Percentiles rank a stretch among this genome's conserved stretches.
phyloP scores from a whole-genome alignment of 225 moss, liverwort and hornwort genomes.

The Lunularia cruciata region DNA sequence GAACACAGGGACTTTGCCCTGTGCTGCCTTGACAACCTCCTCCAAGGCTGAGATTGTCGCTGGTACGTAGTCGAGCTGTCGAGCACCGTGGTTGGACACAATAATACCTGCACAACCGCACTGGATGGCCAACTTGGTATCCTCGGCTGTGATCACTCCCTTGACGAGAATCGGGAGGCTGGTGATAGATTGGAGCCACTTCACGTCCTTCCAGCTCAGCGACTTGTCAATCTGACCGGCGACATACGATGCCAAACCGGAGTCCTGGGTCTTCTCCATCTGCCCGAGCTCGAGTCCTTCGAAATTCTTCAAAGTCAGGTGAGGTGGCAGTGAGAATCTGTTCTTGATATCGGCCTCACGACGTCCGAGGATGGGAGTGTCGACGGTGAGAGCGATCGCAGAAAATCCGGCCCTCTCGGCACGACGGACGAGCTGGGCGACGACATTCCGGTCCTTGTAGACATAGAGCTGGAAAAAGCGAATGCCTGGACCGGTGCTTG shows the following conservation, averaged over 20 bases:
- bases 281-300: slow-evolving; percentile 62
- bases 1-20: slow-evolving; percentile 76
- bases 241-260: slow-evolving; percentile 69
- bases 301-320: slow-evolving; percentile 68
- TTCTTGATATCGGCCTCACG: slow-evolving; percentile 91
- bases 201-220: slow-evolving; percentile 94
- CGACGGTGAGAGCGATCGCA: slow-evolving; percentile 87
- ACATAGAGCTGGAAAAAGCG: slow-evolving; percentile 96
- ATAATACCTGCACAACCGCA: slow-evolving; percentile 68
- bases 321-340: slow-evolving; percentile 61
- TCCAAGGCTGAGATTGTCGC: slow-evolving; percentile 88
- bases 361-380: slow-evolving; percentile 81
- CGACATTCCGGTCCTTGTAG: slow-evolving; percentile 64
- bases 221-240: slow-evolving; percentile 73
- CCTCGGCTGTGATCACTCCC: slow-evolving; percentile 91
- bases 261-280: slow-evolving; percentile 64
- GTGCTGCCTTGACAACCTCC: slow-evolving; percentile 78
- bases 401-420: slow-evolving; percentile 71
- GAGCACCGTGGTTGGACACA: slow-evolving; percentile 88
- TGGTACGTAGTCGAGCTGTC: slow-evolving; percentile 92
- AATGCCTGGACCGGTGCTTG: slow-evolving; percentile 64
- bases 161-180: slow-evolving; percentile 86
- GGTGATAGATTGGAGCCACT: slow-evolving; percentile 88
- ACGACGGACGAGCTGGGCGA: slow-evolving; percentile 64
- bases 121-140: slow-evolving; percentile 68